phyloP scores from a whole-genome alignment of 345 rosid genomes.

The Adansonia digitata region DNA sequence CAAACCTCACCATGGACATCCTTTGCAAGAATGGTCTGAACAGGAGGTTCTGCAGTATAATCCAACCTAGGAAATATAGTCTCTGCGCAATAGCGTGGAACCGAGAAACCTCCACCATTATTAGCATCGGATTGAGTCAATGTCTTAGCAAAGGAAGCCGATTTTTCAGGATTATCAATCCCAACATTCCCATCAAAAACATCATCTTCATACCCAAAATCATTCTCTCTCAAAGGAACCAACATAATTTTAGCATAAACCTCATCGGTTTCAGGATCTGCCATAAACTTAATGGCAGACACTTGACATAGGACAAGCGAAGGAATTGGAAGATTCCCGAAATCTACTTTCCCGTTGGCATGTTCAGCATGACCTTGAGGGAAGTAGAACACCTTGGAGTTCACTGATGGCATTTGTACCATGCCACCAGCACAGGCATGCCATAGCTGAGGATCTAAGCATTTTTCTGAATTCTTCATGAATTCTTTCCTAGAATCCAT shows the following conservation, averaged over 20 bases:
- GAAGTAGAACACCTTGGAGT: conserved; percentile 74
- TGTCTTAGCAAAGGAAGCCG: conserved; percentile 90
- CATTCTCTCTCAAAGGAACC: conserved; percentile 43
- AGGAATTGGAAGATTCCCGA: conserved; percentile 43
- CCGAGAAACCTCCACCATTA: conserved; percentile 98
- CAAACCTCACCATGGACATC: conserved; percentile 88
- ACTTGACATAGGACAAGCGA: conserved; percentile 58
- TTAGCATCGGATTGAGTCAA: conserved; percentile 96
- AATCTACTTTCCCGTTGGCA: conserved; percentile 55
- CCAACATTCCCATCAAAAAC: conserved; percentile 30
- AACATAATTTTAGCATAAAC: conserved; percentile 67
- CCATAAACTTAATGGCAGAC: conserved; percentile 67
- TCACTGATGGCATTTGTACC: conserved; percentile 84
- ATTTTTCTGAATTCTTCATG: conserved; percentile 43
- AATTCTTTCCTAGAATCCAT: conserved; percentile 42
- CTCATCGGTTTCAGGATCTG: conserved; percentile 89
- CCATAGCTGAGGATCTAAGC: conserved; percentile 92
- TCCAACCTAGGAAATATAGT: conserved; percentile 87
- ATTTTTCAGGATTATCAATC: conserved; percentile 46
- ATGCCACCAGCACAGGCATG: conserved; percentile 99
- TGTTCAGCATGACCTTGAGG: conserved; percentile 98
- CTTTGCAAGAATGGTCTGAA: conserved; percentile 85
- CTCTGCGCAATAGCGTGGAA: conserved; percentile 97
- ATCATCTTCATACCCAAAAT: conserved; percentile 28
- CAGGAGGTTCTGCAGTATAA: conserved; percentile 86